Evolutionary conservation across 768 basidiomycete species (phyloP).

Genomic region (Kwoniella sp.): DNA sequence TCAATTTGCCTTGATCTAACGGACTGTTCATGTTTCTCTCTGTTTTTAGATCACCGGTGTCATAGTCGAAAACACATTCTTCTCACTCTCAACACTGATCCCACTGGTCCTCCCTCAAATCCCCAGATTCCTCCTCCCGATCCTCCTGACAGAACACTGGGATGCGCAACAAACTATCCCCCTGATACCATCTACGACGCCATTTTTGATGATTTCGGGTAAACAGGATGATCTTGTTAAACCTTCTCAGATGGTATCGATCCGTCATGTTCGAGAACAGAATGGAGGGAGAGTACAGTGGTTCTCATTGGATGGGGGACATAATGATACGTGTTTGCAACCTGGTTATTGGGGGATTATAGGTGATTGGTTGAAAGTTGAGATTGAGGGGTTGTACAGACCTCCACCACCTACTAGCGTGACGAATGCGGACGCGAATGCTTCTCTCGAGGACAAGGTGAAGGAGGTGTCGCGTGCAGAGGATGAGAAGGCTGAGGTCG

Average conservation of each 20-base stretch:
- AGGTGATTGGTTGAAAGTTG: slow-evolving; percentile 49
- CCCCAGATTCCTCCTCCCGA: slow-evolving; percentile 68
- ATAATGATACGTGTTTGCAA: slow-evolving; percentile 58
- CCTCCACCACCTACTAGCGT: neutral
- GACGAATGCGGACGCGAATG: neutral
- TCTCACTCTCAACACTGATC: slow-evolving; percentile 78
- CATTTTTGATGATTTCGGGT: slow-evolving; percentile 82
- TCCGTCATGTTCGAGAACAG: slow-evolving; percentile 32
- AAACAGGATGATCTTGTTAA: slow-evolving; percentile 71
- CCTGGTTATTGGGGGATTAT: slow-evolving; percentile 57
- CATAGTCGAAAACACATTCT: slow-evolving; percentile 91
- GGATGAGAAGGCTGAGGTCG: neutral
- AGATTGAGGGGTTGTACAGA: slow-evolving; percentile 25
- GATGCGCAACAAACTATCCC: slow-evolving; percentile 71
- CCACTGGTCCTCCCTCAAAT: slow-evolving; percentile 76
- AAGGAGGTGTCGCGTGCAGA: neutral
- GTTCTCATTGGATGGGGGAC: slow-evolving; percentile 56
- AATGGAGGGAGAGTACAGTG: slow-evolving; percentile 48
- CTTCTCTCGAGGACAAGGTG: neutral
- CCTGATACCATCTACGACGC: slow-evolving; percentile 56
- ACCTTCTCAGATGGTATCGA: slow-evolving; percentile 67
- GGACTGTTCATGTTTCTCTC: too few relatives aligned
- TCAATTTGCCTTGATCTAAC: neutral
- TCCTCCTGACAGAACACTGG: slow-evolving; percentile 77
- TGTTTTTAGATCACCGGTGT: slow-evolving; percentile 67